phyloP scores from a whole-genome alignment of 2,329 filamentous ascomycete species.

The Claviceps africana region DNA sequence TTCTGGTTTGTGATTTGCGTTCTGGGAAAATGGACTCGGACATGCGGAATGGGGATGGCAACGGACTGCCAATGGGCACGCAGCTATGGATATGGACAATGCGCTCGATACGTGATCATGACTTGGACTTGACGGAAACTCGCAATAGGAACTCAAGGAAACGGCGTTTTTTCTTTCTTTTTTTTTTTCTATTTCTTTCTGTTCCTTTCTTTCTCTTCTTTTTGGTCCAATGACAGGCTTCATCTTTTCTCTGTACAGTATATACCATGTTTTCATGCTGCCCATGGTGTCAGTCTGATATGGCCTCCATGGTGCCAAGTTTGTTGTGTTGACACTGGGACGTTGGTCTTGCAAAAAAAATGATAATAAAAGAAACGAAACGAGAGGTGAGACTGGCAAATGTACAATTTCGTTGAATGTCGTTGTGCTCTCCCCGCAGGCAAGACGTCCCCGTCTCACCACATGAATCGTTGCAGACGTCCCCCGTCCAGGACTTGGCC shows the following conservation, averaged over 20 bases:
- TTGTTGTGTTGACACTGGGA: no score
- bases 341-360: neutral
- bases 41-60: neutral
- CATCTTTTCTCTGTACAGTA: neutral
- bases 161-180: no score
- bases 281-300: no score
- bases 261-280: neutral
- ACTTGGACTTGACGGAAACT: neutral
- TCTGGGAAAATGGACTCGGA: neutral
- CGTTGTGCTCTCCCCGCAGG: neutral
- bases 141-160: neutral
- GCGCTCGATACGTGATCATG: slow-evolving; percentile 1
- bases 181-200: no score
- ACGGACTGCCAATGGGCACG: neutral
- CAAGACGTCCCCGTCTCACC: slow-evolving; percentile 31
- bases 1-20: neutral
- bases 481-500: slow-evolving; percentile 40
- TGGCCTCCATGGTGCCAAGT: no score
- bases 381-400: no score
- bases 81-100: neutral
- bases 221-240: neutral
- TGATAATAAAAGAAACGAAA: neutral
- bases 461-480: slow-evolving; percentile 65
- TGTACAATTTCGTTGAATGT: no score
- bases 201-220: no score